These are phyloP conservation scores for Camellia oleifera DNA, from an alignment of 179 eudicot genomes.

Conservation along the genomic window DNA sequence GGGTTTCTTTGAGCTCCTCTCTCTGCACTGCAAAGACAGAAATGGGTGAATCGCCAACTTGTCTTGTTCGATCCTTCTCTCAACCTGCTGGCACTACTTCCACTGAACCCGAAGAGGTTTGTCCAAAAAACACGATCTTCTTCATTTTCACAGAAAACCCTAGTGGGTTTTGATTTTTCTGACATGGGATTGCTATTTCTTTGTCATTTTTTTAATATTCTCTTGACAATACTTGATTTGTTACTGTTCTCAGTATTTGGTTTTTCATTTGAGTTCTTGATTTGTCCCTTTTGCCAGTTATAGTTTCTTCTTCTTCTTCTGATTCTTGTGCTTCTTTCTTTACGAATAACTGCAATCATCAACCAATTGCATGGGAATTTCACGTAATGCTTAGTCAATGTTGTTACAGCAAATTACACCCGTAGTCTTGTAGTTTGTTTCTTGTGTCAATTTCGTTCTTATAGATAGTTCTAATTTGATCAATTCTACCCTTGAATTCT, in stretches of 20 bases:
- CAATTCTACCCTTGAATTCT: too few species aligned
- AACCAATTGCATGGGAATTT: background rate
- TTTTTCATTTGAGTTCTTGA: background rate
- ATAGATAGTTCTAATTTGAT: too few species aligned
- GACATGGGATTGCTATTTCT: background rate
- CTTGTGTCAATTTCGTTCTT: too few species aligned
- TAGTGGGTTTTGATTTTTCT: slow-evolving; percentile 5
- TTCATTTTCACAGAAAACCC: background rate
- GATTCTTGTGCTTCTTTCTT: background rate
- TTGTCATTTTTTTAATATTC: background rate
- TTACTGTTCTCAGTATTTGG: background rate
- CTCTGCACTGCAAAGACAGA: background rate
- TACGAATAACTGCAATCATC: background rate
- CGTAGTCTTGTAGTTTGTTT: too few species aligned
- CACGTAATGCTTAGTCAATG: background rate
- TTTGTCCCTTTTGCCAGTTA: too few species aligned
- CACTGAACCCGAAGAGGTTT: slow-evolving; percentile 31
- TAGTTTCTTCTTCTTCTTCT: slow-evolving; percentile 7
- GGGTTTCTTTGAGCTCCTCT: background rate
- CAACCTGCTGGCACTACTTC: slow-evolving; percentile 34
- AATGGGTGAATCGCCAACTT: slow-evolving; percentile 28
- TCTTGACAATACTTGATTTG: background rate
- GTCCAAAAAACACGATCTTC: background rate
- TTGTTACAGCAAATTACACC: too few species aligned
- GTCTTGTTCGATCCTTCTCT: slow-evolving; percentile 48